phyloP scores from a whole-genome alignment of 805 yeast species.

The Lachancea nothofagi region DNA sequence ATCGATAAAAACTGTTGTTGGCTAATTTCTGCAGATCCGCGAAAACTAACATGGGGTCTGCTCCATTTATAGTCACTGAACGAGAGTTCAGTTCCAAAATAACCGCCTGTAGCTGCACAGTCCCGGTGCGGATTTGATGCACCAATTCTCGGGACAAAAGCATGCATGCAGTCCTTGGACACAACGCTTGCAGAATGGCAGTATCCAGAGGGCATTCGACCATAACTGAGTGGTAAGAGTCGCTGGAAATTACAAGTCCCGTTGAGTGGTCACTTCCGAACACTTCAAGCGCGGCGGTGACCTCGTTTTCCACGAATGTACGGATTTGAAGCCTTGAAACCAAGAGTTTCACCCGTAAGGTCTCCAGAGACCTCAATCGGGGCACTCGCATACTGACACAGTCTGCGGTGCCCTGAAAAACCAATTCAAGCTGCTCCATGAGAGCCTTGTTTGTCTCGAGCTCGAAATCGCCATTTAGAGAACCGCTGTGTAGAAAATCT shows the following conservation, averaged over 20 bases:
- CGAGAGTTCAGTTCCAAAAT: neutral
- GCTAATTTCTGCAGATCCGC: neutral
- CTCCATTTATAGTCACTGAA: neutral
- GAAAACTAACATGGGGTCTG: neutral
- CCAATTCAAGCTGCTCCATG: neutral
- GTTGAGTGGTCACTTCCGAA: too few species aligned
- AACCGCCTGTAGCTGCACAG: neutral
- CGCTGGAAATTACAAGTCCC: neutral
- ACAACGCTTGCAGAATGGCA: neutral
- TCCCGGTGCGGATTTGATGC: neutral
- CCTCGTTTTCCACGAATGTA: neutral
- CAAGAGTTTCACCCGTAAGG: neutral
- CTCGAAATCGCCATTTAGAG: neutral
- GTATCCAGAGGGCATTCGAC: conserved; percentile 4
- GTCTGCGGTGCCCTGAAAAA: neutral
- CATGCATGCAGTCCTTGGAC: conserved; percentile 1
- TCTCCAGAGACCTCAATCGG: neutral
- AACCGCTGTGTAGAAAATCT: too few species aligned
- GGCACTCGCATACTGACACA: neutral
- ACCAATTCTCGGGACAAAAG: conserved; percentile 6
- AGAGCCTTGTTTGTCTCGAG: neutral
- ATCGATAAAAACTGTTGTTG: neutral
- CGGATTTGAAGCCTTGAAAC: neutral
- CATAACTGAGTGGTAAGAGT: conserved; percentile 2
- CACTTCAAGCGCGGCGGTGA: neutral